Evolutionary conservation across 352 stramenopile genomes (phyloP), one percentile per base, ranked within the genome.

Genomic region (Globisporangium viniferum): DNA sequence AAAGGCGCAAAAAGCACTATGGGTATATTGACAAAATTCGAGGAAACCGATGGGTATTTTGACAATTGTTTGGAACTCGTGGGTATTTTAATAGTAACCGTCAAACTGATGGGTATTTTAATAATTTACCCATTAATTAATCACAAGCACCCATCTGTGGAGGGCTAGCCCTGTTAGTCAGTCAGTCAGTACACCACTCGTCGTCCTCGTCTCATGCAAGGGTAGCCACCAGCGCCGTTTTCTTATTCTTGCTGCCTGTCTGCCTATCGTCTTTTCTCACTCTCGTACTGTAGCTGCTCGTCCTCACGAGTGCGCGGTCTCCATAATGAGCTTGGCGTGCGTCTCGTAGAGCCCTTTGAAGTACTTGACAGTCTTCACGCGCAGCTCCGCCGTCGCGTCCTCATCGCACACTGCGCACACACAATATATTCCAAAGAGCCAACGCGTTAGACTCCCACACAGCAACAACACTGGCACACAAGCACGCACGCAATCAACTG

Each of bases 341-440:
- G 76, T 80, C 46, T 84, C 79, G 35, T 66, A 72, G 10, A 96
- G 74, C 4, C 88, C 89, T 74, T 96, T 94, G 72, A 97, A 97
- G 73, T 97, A 97, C 73, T 97, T 94, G 69, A 94, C 87, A 0
- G 90, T 97, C 84, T 97, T 97, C 54, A 97, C 89, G 58, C 86
- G 85, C 33, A 97, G 82, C 70, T 97, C 90, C 65, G 91, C 80
- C 5, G 90, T 97, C 22, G 90, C 90, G 59, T 97, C 90, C 69
- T 96, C 90, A 59, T 97, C 90, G 66, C 90, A 97, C 18, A 96
- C 89, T 90, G 60, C 3, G 6, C 10, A 8, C 55, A 24, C 55
- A 41, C 24, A 44, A 53, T 18, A 18, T n/a, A n/a, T 18, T 8
- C 22, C 22, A 57, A 33, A 65, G 2, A 31, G 54, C 6, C 8